Percentiles rank a stretch among this genome's conserved stretches.
Conservation (phyloP, 2,329 filamentous ascomycete genomes). For the Trichoderma atroviride region DNA sequence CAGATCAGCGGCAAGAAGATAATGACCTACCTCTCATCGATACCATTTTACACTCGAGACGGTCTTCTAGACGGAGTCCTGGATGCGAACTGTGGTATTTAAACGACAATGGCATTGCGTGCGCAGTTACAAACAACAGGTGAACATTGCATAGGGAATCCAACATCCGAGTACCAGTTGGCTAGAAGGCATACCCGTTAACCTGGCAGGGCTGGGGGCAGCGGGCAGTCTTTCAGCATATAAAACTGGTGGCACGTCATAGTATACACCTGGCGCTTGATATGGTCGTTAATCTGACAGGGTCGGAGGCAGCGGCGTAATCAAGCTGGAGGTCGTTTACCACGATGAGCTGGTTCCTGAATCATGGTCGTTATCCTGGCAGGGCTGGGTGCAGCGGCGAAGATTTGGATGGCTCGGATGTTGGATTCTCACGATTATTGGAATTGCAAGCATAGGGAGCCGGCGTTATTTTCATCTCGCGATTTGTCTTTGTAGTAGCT, state of each 20-base stretch:
- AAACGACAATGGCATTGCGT: background rate
- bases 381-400: constrained; percentile 23
- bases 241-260: background rate
- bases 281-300: constrained; percentile 23
- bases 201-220: constrained; percentile 23
- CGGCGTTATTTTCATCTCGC: background rate
- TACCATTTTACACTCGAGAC: background rate
- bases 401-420: background rate
- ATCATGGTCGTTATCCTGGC: constrained; percentile 24
- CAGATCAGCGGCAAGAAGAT: background rate
- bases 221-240: constrained; percentile 6
- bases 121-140: background rate
- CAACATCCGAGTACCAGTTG: background rate
- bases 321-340: background rate
- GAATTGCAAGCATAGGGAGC: background rate
- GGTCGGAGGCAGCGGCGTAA: constrained; percentile 21
- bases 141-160: background rate
- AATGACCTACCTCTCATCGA: background rate
- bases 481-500: background rate
- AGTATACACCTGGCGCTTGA: background rate
- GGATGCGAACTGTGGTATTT: constrained; percentile 5
- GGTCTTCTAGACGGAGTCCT: background rate
- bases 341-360: background rate
- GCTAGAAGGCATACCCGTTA: constrained; percentile 12
- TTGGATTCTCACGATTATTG: background rate